Percentiles rank a stretch among this genome's conserved stretches.
phyloP scores from a whole-genome alignment of 2,329 filamentous ascomycete genomes.

The Lecanosticta acicola region DNA sequence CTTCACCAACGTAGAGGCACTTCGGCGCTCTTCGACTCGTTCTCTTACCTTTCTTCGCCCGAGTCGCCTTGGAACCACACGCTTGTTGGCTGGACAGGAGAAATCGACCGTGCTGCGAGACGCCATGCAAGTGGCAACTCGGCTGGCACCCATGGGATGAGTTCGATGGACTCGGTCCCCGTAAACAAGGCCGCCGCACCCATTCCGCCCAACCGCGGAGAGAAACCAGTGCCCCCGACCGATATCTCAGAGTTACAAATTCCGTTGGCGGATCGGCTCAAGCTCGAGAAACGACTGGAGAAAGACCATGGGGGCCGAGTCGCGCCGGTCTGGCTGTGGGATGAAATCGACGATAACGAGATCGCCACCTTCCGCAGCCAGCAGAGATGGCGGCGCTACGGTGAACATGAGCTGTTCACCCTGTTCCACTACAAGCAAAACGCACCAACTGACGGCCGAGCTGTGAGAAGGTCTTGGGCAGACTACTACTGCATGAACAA shows the following conservation, averaged over 20 bases:
- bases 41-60: slow-evolving; percentile 79
- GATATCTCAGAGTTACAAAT: slow-evolving; percentile 66
- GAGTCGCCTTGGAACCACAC: slow-evolving; percentile 85
- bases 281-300: slow-evolving; percentile 68
- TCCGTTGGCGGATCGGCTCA: slow-evolving; percentile 61
- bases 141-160: slow-evolving; percentile 20
- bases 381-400: slow-evolving; percentile 79
- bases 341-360: slow-evolving; percentile 64
- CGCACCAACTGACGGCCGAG: slow-evolving; percentile 77
- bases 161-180: slow-evolving; percentile 42
- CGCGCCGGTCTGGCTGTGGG: slow-evolving; percentile 81
- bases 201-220: slow-evolving; percentile 62
- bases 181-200: slow-evolving; percentile 74
- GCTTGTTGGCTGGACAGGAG: slow-evolving; percentile 90
- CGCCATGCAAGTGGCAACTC: slow-evolving; percentile 10
- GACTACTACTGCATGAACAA: slow-evolving; percentile 93
- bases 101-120: slow-evolving; percentile 44
- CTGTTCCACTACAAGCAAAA: slow-evolving; percentile 96
- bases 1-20: slow-evolving; percentile 74
- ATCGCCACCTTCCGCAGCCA: slow-evolving; percentile 72
- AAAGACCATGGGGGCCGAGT: slow-evolving; percentile 71
- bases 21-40: slow-evolving; percentile 87
- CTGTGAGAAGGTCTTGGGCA: slow-evolving; percentile 77
- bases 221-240: slow-evolving; percentile 27
- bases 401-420: slow-evolving; percentile 85